Percentiles rank a stretch among this genome's conserved stretches.
These are phyloP conservation scores for Pelargonium australe DNA, from an alignment of 441 rosid genomes.

Conservation along the genomic window DNA sequence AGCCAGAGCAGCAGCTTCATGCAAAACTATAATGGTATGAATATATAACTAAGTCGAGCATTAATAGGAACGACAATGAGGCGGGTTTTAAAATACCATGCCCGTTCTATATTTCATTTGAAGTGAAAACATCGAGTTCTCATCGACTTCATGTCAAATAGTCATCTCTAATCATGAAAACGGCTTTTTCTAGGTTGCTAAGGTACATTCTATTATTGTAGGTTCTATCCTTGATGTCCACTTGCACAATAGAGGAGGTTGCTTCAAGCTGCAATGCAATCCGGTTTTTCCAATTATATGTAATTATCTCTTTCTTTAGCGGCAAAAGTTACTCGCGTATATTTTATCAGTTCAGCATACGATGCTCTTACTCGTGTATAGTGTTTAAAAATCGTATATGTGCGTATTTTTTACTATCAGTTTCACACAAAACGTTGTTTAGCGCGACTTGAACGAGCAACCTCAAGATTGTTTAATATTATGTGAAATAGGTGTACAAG, in stretches of 20 bases:
- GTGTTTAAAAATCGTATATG: no score
- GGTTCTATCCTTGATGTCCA: conserved; percentile 87
- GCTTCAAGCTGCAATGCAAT: conserved; percentile 90
- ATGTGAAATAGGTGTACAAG: conserved; percentile 48
- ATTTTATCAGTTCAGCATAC: no score
- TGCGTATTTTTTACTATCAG: no score
- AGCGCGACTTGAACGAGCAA: no score
- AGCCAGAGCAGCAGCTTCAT: conserved; percentile 85
- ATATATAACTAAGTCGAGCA: background rate
- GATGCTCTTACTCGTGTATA: no score
- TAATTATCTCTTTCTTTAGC: conserved; percentile 19
- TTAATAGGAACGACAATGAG: no score
- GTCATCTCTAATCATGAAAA: no score
- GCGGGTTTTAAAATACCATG: background rate
- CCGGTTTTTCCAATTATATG: conserved; percentile 91
- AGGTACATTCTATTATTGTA: conserved; percentile 19
- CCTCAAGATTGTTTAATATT: background rate
- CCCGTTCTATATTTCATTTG: background rate
- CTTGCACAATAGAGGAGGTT: conserved; percentile 92
- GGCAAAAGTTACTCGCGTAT: background rate
- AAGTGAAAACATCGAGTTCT: background rate
- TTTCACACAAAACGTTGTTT: no score
- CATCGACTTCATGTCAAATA: background rate
- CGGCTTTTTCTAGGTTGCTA: no score
- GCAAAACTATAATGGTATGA: conserved; percentile 78